Conservation (phyloP, 345 rosid species). For the Populus davidiana region DNA sequence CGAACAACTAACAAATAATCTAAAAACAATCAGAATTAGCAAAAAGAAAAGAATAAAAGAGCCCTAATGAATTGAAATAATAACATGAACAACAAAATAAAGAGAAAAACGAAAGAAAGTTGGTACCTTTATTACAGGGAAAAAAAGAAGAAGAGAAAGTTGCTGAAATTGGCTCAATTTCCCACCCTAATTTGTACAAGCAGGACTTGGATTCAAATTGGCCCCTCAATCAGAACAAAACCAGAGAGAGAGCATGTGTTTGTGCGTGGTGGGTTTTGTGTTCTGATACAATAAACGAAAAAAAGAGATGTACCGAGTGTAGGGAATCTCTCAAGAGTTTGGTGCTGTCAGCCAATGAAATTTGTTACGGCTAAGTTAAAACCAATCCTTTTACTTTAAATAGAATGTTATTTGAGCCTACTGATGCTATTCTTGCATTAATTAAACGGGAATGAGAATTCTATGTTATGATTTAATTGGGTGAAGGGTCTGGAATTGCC, state of each 20-base stretch:
- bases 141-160: background rate
- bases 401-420: background rate
- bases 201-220: background rate
- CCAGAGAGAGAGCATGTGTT: background rate
- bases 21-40: background rate
- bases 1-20: background rate
- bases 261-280: background rate
- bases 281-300: background rate
- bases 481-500: background rate
- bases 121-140: constrained; percentile 7
- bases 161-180: background rate
- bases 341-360: background rate
- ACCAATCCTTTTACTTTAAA: background rate
- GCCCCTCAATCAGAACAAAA: background rate
- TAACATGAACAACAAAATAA: background rate
- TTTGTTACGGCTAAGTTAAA: background rate
- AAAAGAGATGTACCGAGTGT: background rate
- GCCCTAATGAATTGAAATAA: background rate
- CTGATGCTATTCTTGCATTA: background rate
- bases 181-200: background rate
- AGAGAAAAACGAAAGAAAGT: background rate
- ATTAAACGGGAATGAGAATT: background rate
- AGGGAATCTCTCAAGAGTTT: background rate
- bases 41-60: background rate
- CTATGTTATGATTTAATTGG: background rate